Evolutionary conservation across 768 basidiomycete genomes (phyloP), one percentile per base, ranked within the genome.

Genomic region (Tulasnella sp.): DNA sequence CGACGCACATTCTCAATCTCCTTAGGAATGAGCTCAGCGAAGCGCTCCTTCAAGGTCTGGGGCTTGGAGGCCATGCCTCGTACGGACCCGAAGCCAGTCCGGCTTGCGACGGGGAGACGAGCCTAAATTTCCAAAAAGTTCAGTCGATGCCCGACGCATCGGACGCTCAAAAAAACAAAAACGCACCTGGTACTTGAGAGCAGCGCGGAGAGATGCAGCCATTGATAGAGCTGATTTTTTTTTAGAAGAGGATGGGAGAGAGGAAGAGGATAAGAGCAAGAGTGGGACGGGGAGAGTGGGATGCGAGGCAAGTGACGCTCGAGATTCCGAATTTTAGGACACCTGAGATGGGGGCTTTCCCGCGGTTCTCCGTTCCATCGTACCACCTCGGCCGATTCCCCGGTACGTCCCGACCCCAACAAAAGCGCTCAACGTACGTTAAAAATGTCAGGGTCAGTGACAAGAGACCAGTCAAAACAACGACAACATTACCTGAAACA

Each of bases 21-120:
- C 81, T 89, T 88, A 80, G 97, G 97, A 83, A 99, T 98, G 86
- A 98, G 91, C 87, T 98, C 94, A 44, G 94, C 91, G 80, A 99
- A 89, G 76, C 95, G 90, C 87, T 98, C 96, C 88, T 97, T 97
- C 85, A 99, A 90, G 38, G 94, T 91, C 80, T 90, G 88, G 68
- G 90, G 90, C 86, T 92, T 93, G 40, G 90, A 62, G 56, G 76
- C 76, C 76, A 77, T 77, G 39, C 34, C 19, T 36, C 76, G 76
- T 24, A 77, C 27, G 10, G 56, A 40, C 46, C 73, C 44, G 73
- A 46, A 46, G 73, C 73, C 73, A 74, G 73, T 38, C 44, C 73
- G 73, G 39, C 44, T 46, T 74, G 73, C 39, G 42, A 74, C 73
- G 39, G 38, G 73, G 38, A 74, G 73, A 52, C 56, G 80, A 44